Evolutionary conservation across 2,329 filamentous ascomycete species (phyloP), one percentile per base, ranked within the genome.

Genomic region (Pleomassaria siparia): DNA sequence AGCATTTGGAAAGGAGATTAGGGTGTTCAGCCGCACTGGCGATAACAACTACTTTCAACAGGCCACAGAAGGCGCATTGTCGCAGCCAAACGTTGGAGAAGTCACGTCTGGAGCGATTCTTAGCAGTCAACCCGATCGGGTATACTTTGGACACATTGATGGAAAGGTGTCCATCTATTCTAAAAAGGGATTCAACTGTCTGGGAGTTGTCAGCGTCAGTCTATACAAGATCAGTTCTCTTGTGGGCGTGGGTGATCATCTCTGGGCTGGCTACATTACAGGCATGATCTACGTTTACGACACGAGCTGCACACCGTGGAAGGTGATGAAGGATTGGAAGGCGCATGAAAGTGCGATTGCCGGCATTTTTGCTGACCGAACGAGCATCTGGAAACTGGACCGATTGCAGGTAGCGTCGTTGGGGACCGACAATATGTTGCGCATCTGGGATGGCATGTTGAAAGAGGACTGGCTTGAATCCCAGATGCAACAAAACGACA

Each of bases 151-250:
- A 1, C 94, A 99, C 66, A 84, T 82, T 11, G 94, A 99, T 68
- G 94, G 94, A 40, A 96, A 96, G 69, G 84, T 99, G 46, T 94
- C 89, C 49, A 85, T 97, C n/a, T 97, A 95, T 71, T 92, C 89
- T 2, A 82, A 83, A 20, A 80, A 78, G 20, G 85, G 91, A 60
- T 94, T 88, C 65, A 74, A 83, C 0, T 96, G 89, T 60, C 65
- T 95, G n/a, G 84, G 82, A 4, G 79, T 95, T 28, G 76, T 97
- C 50, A 96, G 85, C 61, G 82, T 96, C 59, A 97, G 91, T 69
- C 81, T 91, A 12, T 97, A 95, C 80, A 97, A 96, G 72, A 95
- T 99, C 71, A 96, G 91, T 66, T 85, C 88, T 28, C 76, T 99
- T 44, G 83, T 85, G 2, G 89, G 90, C 8, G 87, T 91, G 2